Percentiles rank a stretch among this genome's conserved stretches.
phyloP scores from a whole-genome alignment of 108 stramenopile species.

The Cyclotella kingstonii region DNA sequence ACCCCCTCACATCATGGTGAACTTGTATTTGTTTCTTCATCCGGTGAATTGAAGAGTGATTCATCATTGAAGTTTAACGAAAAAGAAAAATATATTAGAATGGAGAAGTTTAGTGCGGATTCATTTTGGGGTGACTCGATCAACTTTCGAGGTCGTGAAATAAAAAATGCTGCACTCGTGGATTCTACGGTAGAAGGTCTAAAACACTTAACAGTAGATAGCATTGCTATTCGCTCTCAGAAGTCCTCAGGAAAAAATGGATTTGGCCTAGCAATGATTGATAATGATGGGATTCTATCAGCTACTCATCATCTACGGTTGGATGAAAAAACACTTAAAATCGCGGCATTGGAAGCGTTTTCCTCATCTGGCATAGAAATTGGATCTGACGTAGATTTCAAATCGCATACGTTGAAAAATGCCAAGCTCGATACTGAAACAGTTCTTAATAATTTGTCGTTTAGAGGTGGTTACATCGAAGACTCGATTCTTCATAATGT shows the following conservation, averaged over 20 bases:
- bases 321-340: constrained; percentile 29
- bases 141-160: constrained; percentile 35
- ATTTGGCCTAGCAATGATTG: constrained; percentile 30
- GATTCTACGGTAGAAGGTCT: constrained; percentile 32
- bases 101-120: constrained; percentile 18
- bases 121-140: constrained; percentile 41
- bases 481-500: constrained; percentile 43
- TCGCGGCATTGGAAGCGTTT: constrained; percentile 24
- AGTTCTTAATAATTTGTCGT: constrained; percentile 13
- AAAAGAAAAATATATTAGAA: constrained; percentile 5
- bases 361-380: constrained; percentile 19
- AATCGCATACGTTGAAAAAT: constrained; percentile 21
- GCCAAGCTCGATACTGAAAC: constrained; percentile 32
- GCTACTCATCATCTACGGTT: constrained; percentile 24
- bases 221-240: constrained; percentile 26
- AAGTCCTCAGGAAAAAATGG: constrained; percentile 16
- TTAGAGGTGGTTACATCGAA: constrained; percentile 34
- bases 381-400: constrained; percentile 40
- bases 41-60: neutral
- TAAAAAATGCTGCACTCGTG: constrained; percentile 30
- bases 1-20: neutral
- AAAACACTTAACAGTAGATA: constrained; percentile 36
- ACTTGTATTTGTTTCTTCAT: constrained; percentile 7
- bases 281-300: constrained; percentile 24
- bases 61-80: constrained; percentile 8